Percentiles rank a stretch among this genome's conserved stretches.
phyloP scores from a whole-genome alignment of 805 yeast species.

The Starmerella etchellsii region DNA sequence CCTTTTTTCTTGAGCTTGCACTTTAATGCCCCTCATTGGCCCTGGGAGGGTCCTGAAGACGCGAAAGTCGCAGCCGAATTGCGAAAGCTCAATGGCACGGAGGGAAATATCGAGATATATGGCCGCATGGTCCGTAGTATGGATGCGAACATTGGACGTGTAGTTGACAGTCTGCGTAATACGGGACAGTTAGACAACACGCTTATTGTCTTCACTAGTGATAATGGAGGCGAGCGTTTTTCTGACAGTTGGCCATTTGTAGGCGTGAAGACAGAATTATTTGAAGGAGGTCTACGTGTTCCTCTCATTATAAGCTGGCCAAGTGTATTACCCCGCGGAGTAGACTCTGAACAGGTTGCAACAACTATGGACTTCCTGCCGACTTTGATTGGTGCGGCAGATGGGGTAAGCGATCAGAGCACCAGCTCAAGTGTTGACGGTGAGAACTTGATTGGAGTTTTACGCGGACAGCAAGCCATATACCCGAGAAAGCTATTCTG shows the following conservation, averaged over 20 bases:
- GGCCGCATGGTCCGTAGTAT: constrained; percentile 53
- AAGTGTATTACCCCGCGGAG: constrained; percentile 16
- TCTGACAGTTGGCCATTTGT: constrained; percentile 43
- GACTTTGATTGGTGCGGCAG: constrained; percentile 35
- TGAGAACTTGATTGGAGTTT: constrained; percentile 28
- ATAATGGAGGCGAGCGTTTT: constrained; percentile 54
- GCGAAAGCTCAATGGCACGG: constrained; percentile 36
- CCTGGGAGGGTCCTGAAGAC: constrained; percentile 43
- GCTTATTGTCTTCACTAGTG: constrained; percentile 44
- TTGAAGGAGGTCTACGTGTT: constrained; percentile 50
- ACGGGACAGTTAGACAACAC: constrained; percentile 42
- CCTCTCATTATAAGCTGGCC: constrained; percentile 42
- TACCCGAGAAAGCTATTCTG: constrained; percentile 18
- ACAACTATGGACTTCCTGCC: constrained; percentile 53
- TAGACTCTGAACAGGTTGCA: constrained; percentile 30
- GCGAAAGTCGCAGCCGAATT: constrained; percentile 36
- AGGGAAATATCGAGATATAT: constrained; percentile 40
- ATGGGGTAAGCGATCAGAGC: constrained; percentile 29
- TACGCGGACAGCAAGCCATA: constrained; percentile 24
- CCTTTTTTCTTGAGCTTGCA: constrained; percentile 46
- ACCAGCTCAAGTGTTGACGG: constrained; percentile 29
- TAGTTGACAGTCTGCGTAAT: constrained; percentile 32
- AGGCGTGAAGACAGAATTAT: constrained; percentile 43
- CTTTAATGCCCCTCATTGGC: constrained; percentile 59
- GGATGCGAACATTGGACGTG: constrained; percentile 41